A percentile compares a stretch with the other conserved stretches of the same genome.
Conservation (phyloP, 2,329 filamentous ascomycete species). For the Botrytis pseudocinerea region DNA sequence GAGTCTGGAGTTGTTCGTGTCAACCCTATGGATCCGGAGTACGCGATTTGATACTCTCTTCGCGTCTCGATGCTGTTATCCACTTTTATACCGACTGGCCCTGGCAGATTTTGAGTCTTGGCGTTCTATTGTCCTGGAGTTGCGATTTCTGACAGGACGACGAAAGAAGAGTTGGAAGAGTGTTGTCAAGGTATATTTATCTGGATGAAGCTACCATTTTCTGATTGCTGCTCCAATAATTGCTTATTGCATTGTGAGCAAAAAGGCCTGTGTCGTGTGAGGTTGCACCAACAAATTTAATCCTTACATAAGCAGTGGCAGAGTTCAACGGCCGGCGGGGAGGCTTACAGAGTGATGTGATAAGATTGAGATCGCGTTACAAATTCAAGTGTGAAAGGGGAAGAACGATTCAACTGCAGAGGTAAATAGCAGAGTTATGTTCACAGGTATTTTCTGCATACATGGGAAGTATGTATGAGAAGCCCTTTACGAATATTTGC, state of each 20-base stretch:
- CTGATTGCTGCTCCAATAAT: not conserved
- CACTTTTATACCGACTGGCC: not conserved
- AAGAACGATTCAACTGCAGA: not conserved
- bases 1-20: not conserved
- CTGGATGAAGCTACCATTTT: not conserved
- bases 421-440: not conserved
- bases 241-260: not conserved
- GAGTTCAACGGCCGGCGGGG: not conserved
- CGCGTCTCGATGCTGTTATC: conserved; percentile 6
- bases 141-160: not conserved
- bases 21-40: not conserved
- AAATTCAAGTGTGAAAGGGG: not conserved
- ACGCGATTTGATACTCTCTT: conserved; percentile 7
- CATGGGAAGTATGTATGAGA: not conserved
- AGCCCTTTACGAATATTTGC: not conserved
- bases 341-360: not conserved
- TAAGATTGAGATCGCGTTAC: not conserved
- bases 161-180: not conserved
- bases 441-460: not conserved
- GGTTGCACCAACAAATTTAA: conserved; percentile 5
- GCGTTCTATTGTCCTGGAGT: not conserved
- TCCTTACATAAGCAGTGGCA: not conserved
- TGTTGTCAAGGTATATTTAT: not conserved
- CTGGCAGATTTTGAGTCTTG: not conserved
- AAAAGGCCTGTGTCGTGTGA: not conserved